Evolutionary conservation across 2,329 filamentous ascomycete genomes (phyloP).

Genomic region (Curvularia verruculosa): DNA sequence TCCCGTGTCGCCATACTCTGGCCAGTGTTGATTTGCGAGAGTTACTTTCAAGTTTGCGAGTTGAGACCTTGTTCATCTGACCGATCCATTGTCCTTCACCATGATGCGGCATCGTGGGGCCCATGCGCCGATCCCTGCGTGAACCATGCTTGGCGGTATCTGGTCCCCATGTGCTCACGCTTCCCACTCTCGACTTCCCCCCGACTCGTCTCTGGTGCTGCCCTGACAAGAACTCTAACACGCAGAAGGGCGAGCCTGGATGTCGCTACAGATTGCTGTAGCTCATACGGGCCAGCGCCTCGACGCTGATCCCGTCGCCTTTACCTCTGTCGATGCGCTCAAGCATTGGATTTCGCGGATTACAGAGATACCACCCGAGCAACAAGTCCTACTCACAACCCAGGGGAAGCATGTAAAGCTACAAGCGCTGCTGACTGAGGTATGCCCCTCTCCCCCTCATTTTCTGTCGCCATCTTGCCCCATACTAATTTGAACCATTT

Average conservation of each 20-base stretch:
- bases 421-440: constrained; percentile 80
- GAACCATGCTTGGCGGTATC: constrained; percentile 31
- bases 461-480: background rate
- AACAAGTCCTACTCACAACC: constrained; percentile 85
- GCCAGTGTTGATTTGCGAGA: constrained; percentile 1
- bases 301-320: constrained; percentile 75
- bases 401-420: constrained; percentile 84
- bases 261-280: constrained; percentile 89
- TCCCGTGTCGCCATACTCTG: constrained; percentile 31
- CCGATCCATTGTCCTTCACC: constrained; percentile 17
- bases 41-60: constrained; percentile 11
- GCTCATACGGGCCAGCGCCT: constrained; percentile 91
- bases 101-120: constrained; percentile 27
- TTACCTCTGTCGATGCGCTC: constrained; percentile 81
- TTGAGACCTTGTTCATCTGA: constrained; percentile 30
- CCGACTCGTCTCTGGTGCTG: constrained; percentile 21
- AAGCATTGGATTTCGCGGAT: constrained; percentile 79
- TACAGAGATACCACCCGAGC: constrained; percentile 73
- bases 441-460: constrained; percentile 49
- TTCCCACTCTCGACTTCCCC: constrained; percentile 18
- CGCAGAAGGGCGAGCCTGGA: constrained; percentile 55
- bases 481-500: constrained; percentile 16
- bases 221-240: constrained; percentile 24
- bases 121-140: constrained; percentile 42
- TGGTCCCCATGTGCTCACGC: constrained; percentile 30